Conservation (phyloP, 2,329 filamentous ascomycete species). For the Colletotrichum musicola region DNA sequence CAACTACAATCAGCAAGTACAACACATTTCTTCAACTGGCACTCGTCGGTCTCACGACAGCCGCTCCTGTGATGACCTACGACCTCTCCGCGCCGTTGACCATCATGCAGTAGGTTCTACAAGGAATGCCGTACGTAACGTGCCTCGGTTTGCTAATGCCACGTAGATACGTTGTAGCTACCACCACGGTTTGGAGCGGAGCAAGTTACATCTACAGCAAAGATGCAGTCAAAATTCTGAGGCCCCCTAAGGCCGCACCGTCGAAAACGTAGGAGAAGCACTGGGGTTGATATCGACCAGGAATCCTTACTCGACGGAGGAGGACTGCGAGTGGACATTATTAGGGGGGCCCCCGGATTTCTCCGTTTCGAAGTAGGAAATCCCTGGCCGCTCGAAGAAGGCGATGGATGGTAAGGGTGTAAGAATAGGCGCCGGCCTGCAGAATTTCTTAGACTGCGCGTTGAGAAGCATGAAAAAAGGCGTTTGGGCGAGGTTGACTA, state of each 20-base stretch:
- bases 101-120: slow-evolving; percentile 71
- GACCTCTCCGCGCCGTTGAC: slow-evolving; percentile 68
- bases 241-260: slow-evolving; percentile 41
- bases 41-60: slow-evolving; percentile 86
- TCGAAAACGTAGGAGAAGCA: not conserved
- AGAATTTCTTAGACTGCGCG: too few species aligned
- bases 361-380: too few species aligned
- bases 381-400: too few species aligned
- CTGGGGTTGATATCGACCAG: too few species aligned
- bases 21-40: slow-evolving; percentile 94
- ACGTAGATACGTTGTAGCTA: slow-evolving; percentile 82
- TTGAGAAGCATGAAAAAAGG: too few species aligned
- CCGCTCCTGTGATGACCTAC: slow-evolving; percentile 78
- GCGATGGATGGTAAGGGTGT: too few species aligned
- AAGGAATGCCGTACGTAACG: not conserved
- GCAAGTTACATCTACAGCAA: slow-evolving; percentile 92
- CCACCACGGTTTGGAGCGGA: slow-evolving; percentile 93
- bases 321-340: too few species aligned
- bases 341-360: too few species aligned
- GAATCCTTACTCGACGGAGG: too few species aligned
- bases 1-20: slow-evolving; percentile 87
- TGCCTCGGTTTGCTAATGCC: slow-evolving; percentile 45
- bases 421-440: too few species aligned
- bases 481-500: too few species aligned
- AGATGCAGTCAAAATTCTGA: slow-evolving; percentile 89